Conservation (phyloP, 495 filamentous ascomycete genomes). For the Pseudoneurospora amorphoporcata region DNA sequence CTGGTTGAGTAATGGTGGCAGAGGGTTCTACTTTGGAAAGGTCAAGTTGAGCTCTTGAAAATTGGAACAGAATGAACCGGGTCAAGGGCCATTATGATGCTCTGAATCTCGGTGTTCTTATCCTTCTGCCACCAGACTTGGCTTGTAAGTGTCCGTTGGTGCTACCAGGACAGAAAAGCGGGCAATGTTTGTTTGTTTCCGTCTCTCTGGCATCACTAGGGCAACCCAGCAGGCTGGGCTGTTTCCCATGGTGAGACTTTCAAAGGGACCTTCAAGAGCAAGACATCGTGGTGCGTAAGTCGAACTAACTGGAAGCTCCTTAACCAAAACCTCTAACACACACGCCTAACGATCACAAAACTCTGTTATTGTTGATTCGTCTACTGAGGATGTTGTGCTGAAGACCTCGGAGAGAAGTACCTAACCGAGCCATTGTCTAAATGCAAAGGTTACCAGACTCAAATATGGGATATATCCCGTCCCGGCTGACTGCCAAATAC, state of each 20-base stretch:
- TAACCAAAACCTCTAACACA: not conserved
- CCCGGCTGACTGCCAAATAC: too few relatives aligned
- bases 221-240: not conserved
- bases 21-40: conserved; percentile 53
- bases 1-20: conserved; percentile 79
- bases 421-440: too few relatives aligned
- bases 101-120: not conserved
- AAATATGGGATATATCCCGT: too few relatives aligned
- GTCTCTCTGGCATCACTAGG: not conserved
- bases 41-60: conserved; percentile 10
- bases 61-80: not conserved
- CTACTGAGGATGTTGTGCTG: too few relatives aligned
- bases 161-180: not conserved
- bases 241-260: not conserved
- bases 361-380: not conserved
- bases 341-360: not conserved
- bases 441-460: too few relatives aligned
- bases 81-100: not conserved
- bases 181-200: not conserved
- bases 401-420: too few relatives aligned
- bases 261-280: not conserved
- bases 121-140: not conserved
- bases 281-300: not conserved
- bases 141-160: not conserved
- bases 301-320: not conserved